Percentiles rank a stretch among this genome's conserved stretches.
phyloP scores from a whole-genome alignment of 768 basidiomycete genomes.

The Trichaptum fuscoviolaceum region DNA sequence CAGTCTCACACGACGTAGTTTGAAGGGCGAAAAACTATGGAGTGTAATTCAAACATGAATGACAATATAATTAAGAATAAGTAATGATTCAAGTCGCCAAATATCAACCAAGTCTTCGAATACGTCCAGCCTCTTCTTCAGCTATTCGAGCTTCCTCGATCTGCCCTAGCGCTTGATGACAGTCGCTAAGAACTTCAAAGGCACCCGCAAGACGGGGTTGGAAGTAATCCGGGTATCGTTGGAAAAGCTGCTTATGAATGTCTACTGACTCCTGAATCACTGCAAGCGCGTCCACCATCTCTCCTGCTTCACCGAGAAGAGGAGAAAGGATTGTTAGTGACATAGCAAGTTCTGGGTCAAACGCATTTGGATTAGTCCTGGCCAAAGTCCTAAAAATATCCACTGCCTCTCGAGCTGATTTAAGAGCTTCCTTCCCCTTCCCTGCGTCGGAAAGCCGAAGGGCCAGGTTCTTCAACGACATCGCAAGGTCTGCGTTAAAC shows the following conservation, averaged over 20 bases:
- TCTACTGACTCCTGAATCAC: constrained; percentile 7
- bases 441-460: constrained; percentile 8
- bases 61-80: no score
- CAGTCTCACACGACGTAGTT: no score
- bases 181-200: not conserved
- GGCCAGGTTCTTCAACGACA: constrained; percentile 10
- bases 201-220: not conserved
- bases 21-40: no score
- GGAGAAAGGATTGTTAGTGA: constrained; percentile 7
- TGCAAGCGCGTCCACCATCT: constrained; percentile 7
- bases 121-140: not conserved
- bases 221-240: not conserved
- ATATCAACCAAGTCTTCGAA: no score
- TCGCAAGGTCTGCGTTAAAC: constrained; percentile 7
- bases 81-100: no score
- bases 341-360: constrained; percentile 4
- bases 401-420: constrained; percentile 5
- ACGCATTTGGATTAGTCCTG: not conserved
- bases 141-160: not conserved
- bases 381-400: not conserved
- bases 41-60: no score
- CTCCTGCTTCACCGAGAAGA: constrained; percentile 8
- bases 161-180: not conserved
- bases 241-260: not conserved
- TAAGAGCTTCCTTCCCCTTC: constrained; percentile 8